Base-by-base conservation (phyloP, 2,329 filamentous ascomycete genomes). In the Fusarium camptoceras region DNA sequence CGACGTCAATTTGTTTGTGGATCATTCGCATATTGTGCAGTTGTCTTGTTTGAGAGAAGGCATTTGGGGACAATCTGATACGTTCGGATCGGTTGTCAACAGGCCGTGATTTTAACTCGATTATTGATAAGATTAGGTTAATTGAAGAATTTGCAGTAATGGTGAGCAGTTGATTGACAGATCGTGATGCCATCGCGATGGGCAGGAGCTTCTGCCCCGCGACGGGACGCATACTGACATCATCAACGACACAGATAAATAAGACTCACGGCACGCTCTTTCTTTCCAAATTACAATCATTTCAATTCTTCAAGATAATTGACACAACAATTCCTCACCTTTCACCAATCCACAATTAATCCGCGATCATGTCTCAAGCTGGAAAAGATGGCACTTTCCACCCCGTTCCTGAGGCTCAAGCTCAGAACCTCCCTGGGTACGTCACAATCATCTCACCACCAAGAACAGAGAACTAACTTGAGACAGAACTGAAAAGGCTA, bases 31-130 rank as follows among this genome's bases (percentile, higher is more conserved):
- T 22, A 47, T 88, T 75, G 85, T 86, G 10, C 85, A 88, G 78
- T 69, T 88, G 58, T 83, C 80, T 25, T 85, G 84, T 60, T 72
- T 87, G 65, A 78, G 84, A 41, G 78, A 81, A 42, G 85, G 86
- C 0, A 87, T 88, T 44, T 87, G 84, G 85, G 86, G 85, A 5
- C 87, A 83, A 75, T 83, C 84, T 10, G 85, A 87, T 71, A 87
- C 84, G 0, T 87, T 85, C 79, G 85, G 85, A 1, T 53, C 58
- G 0, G 51, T 50, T 8, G 47, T 62, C 4, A 57, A 69, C 16
- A 59, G 54, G 6, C 55, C 44, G 3, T 50, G 4, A 14, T 11
- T 5, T 12, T 6, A 3, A 14, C 5, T 37, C 5, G 6, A 37
- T n/a, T 37, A 10, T 37, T n/a, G 18, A 20, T 25, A 11, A 6